A percentile compares a stretch with the other conserved stretches of the same genome.
These are phyloP conservation scores for Sorghum bicolor DNA, from an alignment of 176 grass and related monocot genomes.

Conservation along the genomic window DNA sequence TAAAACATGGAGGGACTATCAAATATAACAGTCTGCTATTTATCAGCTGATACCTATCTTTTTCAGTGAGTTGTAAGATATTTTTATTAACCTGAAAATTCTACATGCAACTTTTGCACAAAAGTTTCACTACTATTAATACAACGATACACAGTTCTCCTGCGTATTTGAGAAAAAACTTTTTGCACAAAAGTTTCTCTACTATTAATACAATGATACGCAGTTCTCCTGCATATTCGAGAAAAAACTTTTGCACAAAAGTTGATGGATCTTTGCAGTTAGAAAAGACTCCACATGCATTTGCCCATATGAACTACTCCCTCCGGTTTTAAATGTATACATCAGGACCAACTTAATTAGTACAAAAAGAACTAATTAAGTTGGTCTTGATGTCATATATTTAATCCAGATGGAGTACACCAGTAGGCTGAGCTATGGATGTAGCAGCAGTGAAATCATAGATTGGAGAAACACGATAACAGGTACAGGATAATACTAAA, in stretches of 20 bases:
- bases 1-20: not conserved
- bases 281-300: not conserved
- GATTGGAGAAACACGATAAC: not conserved
- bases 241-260: not conserved
- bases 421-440: not conserved
- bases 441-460: not conserved
- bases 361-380: not conserved
- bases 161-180: too few species aligned
- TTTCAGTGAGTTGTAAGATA: not conserved
- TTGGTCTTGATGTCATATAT: not conserved
- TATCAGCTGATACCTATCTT: not conserved
- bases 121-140: too few species aligned
- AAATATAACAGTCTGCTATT: not conserved
- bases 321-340: not conserved
- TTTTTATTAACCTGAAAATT: not conserved
- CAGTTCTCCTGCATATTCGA: too few species aligned
- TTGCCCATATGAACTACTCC: not conserved
- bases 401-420: not conserved
- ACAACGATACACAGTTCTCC: too few species aligned
- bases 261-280: not conserved
- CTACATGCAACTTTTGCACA: not conserved
- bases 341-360: not conserved
- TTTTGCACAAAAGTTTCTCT: too few species aligned
- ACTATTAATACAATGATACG: too few species aligned
- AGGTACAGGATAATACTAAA: not conserved